A percentile compares a stretch with the other conserved stretches of the same genome.
These are phyloP conservation scores for Encephalitozoon hellem DNA, from an alignment of 371 early-diverging fungal genomes.

Conservation along the genomic window DNA sequence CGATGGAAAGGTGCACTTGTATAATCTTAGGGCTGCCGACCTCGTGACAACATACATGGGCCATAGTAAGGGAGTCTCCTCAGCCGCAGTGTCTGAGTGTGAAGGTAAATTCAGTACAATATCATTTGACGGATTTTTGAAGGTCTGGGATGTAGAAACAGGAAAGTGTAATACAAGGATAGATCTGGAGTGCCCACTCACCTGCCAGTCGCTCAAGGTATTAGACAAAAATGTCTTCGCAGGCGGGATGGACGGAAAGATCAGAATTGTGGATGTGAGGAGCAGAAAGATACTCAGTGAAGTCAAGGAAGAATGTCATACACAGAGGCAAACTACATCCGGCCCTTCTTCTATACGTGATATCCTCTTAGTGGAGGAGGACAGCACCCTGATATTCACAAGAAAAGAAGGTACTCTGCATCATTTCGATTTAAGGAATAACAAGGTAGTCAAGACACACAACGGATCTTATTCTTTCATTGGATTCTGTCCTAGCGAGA, in stretches of 20 bases:
- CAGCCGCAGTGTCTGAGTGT: not conserved
- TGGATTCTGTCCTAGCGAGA: not conserved
- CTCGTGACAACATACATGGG: conserved; percentile 12
- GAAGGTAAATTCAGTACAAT: not conserved
- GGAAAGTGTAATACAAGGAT: not conserved
- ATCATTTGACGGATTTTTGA: not conserved
- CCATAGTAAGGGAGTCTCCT: not conserved
- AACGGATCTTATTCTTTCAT: not conserved
- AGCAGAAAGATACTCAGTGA: not conserved
- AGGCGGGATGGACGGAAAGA: not conserved
- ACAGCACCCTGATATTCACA: not conserved
- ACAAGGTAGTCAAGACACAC: not conserved
- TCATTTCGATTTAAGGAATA: not conserved
- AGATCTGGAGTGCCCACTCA: not conserved
- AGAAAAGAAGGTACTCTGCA: not conserved
- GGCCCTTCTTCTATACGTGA: not conserved
- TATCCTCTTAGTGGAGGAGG: not conserved
- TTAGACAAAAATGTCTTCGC: not conserved
- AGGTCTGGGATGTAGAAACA: not conserved
- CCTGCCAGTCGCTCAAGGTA: not conserved
- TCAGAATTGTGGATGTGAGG: not conserved
- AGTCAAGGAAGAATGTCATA: not conserved
- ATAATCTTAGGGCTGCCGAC: not conserved
- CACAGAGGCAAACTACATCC: not conserved
- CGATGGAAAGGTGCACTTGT: not conserved